Conservation (phyloP, 129 eudicot genomes). For the Smallanthus sonchifolius region DNA sequence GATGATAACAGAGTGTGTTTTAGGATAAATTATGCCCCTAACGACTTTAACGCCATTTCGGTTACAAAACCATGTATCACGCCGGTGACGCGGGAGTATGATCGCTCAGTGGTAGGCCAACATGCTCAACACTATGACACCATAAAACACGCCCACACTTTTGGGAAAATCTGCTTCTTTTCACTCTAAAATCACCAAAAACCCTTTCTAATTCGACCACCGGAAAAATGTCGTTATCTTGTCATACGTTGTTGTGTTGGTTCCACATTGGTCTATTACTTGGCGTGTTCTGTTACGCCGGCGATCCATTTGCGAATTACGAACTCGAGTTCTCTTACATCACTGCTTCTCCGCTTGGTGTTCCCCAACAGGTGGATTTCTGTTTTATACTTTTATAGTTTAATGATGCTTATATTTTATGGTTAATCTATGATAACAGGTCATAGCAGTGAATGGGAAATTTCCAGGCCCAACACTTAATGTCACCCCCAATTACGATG, state of each 20-base stretch:
- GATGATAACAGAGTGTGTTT: not conserved
- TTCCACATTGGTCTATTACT: constrained; percentile 40
- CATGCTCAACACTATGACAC: constrained; percentile 28
- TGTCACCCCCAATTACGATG: constrained; percentile 72
- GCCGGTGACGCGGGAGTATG: constrained; percentile 20
- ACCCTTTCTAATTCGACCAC: constrained; percentile 8
- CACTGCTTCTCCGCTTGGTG: constrained; percentile 87
- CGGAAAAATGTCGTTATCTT: constrained; percentile 13
- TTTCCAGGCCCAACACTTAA: constrained; percentile 77
- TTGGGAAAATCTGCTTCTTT: not conserved
- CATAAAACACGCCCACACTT: constrained; percentile 32
- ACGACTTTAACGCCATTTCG: constrained; percentile 27
- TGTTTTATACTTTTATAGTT: not conserved
- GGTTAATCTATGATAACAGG: constrained; percentile 39
- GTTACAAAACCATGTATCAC: constrained; percentile 28
- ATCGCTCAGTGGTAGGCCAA: constrained; percentile 19
- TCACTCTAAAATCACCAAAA: constrained; percentile 3
- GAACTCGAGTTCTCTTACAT: constrained; percentile 65
- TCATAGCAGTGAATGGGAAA: constrained; percentile 69
- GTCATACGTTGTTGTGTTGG: constrained; percentile 24
- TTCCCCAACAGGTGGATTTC: constrained; percentile 70
- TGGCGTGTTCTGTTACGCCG: constrained; percentile 36
- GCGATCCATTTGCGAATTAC: constrained; percentile 47
- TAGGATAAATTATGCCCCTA: not conserved
- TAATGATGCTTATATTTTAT: not conserved